Base-by-base conservation (phyloP, 1,284 basidiomycete genomes). In the Termitomyces sp. region DNA sequence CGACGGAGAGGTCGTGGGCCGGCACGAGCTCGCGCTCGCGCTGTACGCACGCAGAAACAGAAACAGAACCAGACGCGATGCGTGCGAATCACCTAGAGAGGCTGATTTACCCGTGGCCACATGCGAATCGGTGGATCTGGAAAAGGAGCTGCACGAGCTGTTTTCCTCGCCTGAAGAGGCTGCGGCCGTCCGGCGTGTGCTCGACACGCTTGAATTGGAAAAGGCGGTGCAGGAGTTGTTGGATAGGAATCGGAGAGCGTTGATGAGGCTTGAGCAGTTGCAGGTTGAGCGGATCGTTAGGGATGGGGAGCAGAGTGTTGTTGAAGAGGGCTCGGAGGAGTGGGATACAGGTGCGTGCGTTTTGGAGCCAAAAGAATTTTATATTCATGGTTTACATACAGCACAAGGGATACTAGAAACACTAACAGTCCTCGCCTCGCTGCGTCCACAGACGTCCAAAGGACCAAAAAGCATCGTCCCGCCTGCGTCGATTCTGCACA, bases 381-480 rank as follows among this genome's bases (percentile, higher is more conserved):
- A 33, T 58, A 53, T 60, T 47, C 53, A 39, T 18, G n/a, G 35
- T 16, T 50, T 46, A 24, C 24, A 31, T 26, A 3, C 62, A 90
- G 88, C 88, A n/a, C 80, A 86, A 65, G 74, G 79, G 42, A 88
- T 91, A 49, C 62, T 83, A 50, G 76, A 86, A 51, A 87, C 88
- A 14, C 71, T 91, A 50, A 73, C 76, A 4, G 57, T 86, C n/a
- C 72, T 91, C 37, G 70, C 83, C 1, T 86, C 86, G 5, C 71
- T 91, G 41, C 78, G 88, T 51, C 88, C 88, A 31, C 79, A 85
- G 50, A 72, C 76, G 35, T 74, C 79, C 21, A 65, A 67, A 13
- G n/a, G n/a, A n/a, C n/a, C n/a, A n/a, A 62, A 72, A 1, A 72
- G 81, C 5, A 68, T 91, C 33, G 62, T 82, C 2, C 88, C 88